phyloP scores from a whole-genome alignment of 768 basidiomycete genomes.

The Boletus sp. region DNA sequence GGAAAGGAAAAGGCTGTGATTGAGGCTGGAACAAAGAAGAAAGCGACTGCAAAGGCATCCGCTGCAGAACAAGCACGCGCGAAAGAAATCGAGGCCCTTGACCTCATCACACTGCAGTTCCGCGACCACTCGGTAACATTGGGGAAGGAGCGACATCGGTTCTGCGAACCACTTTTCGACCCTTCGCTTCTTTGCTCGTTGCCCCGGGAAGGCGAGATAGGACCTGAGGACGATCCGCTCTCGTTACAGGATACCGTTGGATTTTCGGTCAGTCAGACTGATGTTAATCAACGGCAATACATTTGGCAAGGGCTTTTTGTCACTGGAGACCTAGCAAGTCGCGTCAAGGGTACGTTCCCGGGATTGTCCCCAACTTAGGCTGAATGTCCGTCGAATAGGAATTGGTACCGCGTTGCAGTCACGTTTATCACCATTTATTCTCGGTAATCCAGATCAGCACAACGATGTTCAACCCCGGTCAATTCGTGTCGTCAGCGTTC shows the following conservation, averaged over 20 bases:
- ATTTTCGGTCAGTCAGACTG: constrained; percentile 55
- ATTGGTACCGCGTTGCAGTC: constrained; percentile 68
- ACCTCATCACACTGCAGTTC: constrained; percentile 76
- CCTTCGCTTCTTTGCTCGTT: constrained; percentile 51
- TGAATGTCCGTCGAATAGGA: constrained; percentile 36
- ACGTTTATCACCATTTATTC: constrained; percentile 59
- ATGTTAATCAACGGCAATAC: constrained; percentile 63
- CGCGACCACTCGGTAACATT: constrained; percentile 67
- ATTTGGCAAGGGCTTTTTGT: constrained; percentile 80
- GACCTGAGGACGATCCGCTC: constrained; percentile 22
- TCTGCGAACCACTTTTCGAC: constrained; percentile 89
- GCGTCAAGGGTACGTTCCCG: constrained; percentile 59
- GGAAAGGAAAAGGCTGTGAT: constrained; percentile 91
- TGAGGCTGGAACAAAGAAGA: constrained; percentile 79
- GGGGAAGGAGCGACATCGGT: constrained; percentile 85
- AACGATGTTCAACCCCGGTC: constrained; percentile 71
- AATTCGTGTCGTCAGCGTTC: constrained; percentile 62
- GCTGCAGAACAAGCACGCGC: constrained; percentile 81
- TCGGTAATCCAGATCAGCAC: constrained; percentile 57
- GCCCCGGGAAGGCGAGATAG: constrained; percentile 24
- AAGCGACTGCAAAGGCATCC: constrained; percentile 63
- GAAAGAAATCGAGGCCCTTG: constrained; percentile 77
- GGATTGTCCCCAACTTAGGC: background rate
- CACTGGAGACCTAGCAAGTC: constrained; percentile 70
- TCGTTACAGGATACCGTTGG: constrained; percentile 69